These are phyloP conservation scores for Suaeda aralocaspica DNA, from an alignment of 148 eudicot species.

Conservation along the genomic window DNA sequence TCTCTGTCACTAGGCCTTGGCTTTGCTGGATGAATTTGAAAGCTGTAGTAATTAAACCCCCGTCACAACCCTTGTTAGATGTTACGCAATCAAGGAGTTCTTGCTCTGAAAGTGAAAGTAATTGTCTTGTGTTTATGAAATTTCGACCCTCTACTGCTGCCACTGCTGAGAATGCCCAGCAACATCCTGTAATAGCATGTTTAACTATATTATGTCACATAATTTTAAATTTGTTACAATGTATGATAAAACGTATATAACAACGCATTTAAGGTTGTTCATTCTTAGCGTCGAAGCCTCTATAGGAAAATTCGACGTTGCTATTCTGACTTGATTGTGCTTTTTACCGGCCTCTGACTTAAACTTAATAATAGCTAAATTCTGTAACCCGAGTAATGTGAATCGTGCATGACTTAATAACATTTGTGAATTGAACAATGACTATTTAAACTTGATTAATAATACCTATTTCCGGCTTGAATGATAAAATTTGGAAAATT, in stretches of 20 bases:
- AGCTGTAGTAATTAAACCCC: slow-evolving; percentile 28
- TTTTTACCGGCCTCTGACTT: too few species aligned
- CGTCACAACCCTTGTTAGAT: slow-evolving; percentile 7
- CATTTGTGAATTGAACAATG: too few species aligned
- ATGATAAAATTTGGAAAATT: too few species aligned
- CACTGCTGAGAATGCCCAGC: slow-evolving; percentile 52
- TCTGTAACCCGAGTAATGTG: too few species aligned
- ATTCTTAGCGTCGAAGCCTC: too few species aligned
- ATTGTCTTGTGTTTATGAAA: slow-evolving; percentile 26
- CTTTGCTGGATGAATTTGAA: slow-evolving; percentile 35
- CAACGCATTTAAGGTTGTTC: too few species aligned
- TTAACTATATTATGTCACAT: neutral
- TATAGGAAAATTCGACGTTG: too few species aligned
- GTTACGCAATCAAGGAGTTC: slow-evolving; percentile 37
- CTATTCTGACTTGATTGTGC: too few species aligned
- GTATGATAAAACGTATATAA: neutral
- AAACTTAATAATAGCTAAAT: too few species aligned
- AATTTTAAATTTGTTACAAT: neutral
- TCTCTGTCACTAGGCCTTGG: slow-evolving; percentile 41
- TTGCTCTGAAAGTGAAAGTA: slow-evolving; percentile 43
- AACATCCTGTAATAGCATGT: slow-evolving; percentile 29
- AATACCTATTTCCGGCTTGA: too few species aligned
- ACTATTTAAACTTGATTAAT: too few species aligned
- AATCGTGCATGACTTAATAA: too few species aligned
- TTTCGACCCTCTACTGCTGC: slow-evolving; percentile 41